Evolutionary conservation across 1,139 yeast genomes (phyloP), one percentile per base, ranked within the genome.

Genomic region (Hanseniaspora gamundiae): DNA sequence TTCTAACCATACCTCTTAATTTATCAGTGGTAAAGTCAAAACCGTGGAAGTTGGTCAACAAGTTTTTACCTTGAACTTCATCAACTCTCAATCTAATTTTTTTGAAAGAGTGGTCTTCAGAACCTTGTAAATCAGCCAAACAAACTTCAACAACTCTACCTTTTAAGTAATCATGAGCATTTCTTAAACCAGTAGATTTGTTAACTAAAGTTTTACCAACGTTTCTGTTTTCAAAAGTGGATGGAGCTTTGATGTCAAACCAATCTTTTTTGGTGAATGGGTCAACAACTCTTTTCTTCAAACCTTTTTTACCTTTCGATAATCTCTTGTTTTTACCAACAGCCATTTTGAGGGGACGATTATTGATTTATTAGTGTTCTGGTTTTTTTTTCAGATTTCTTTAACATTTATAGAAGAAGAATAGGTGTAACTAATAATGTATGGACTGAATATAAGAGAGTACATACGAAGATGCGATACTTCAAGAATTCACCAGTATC

Each of bases 271-370:
- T 82, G 79, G 91, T 74, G 85, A 84, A 84, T 66, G 94, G 94
- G 78, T 84, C 94, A 60, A 83, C 88, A 68, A 80, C 86, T 80
- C 79, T 84, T 88, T 84, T 85, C 93, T 85, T 85, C 71, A 82
- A 71, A 66, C 94, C 94, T 74, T 84, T 85, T 86, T 84, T 84
- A 71, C 94, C 94, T 77, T 84, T 84, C 74, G 88, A 80, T 73
- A 84, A 76, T 79, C 94, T 81, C 87, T 85, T 85, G 73, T 85
- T 85, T 84, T 85, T 85, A 70, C 94, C 94, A 71, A 85, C 91
- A 78, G 91, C 94, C 94, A 84, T 83, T 52, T 54, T 62, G 60
- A 42, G 26, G 26, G 26, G 26, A 28, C 16, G 31, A 28, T 33
- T 14, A 33, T 33, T 45, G 47, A 48, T 45, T 48, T 45, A 48